These are phyloP conservation scores for Microglena sp. DNA, from an alignment of 139 green algal species.

Conservation along the genomic window DNA sequence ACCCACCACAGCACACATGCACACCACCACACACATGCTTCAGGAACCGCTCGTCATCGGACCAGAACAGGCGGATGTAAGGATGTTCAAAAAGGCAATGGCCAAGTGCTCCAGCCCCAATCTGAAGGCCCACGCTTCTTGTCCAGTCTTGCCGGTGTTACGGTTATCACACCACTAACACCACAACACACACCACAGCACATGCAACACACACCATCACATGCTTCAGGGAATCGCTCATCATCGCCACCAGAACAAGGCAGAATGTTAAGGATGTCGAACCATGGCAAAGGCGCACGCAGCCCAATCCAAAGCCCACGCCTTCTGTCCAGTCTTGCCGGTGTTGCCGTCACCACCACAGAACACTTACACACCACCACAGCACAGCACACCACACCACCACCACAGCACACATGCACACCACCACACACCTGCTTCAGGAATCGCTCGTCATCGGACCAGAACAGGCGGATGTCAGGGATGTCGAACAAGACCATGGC, in stretches of 20 bases:
- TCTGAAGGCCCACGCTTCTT: conserved; percentile 77
- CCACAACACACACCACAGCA: too few relatives aligned
- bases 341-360: too few relatives aligned
- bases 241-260: too few relatives aligned
- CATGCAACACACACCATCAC: too few relatives aligned
- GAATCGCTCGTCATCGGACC: conserved; percentile 82
- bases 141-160: conserved; percentile 24
- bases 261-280: too few relatives aligned
- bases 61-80: conserved; percentile 93
- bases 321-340: too few relatives aligned
- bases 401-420: neutral
- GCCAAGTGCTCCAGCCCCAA: conserved; percentile 93
- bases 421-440: conserved; percentile 73
- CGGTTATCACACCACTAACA: too few relatives aligned
- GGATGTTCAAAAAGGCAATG: conserved; percentile 98
- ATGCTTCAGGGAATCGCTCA: too few relatives aligned
- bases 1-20: conserved; percentile 3
- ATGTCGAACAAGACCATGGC: conserved; percentile 99
- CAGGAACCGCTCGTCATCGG: conserved; percentile 71
- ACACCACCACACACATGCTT: conserved; percentile 40
- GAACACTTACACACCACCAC: too few relatives aligned
- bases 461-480: conserved; percentile 97
- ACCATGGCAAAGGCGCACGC: too few relatives aligned
- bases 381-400: conserved; percentile 22
- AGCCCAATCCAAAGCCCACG: too few relatives aligned